Base-by-base conservation (phyloP, 495 filamentous ascomycete genomes). In the Wilcoxina mikolae region DNA sequence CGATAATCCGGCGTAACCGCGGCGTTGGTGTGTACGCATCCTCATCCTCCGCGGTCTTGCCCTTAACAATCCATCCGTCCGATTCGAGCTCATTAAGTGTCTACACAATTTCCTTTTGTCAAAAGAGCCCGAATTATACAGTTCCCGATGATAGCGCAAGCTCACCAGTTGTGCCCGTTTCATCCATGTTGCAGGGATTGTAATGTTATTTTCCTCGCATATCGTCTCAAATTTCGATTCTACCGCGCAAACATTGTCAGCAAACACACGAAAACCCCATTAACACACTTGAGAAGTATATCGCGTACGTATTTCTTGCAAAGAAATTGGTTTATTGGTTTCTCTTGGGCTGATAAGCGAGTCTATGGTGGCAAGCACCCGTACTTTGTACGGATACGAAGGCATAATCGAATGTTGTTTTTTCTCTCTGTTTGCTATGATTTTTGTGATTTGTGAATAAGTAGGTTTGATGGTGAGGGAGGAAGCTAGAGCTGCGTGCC, bases 331-430 rank as follows among this genome's bases (percentile, higher is more conserved):
- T 1, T 35, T 29, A 11, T 24, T 35, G 12, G 62, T 31, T 26
- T 31, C 45, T 50, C 54, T 60, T 17, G 58, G 55, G 28, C 43
- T 51, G 27, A 64, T 58, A 26, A 51, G 48, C 20, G 62, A 56
- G 39, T 66, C 63, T 22, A 66, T 33, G 26, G 63, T 63, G 17
- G 62, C 62, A 29, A 66, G 62, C 26, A 65, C 63, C 33, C 63
- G 63, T 22, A 58, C 59, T 38, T 31, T 65, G 54, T 66, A 66
- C 24, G 63, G 65, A 48, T 62, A 65, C 38, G 33, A 31, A 18
- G 59, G 63, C 59, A 59, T 65, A 25, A 38, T 39, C n/a, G 45
- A 46, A 27, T 29, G 46, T 11, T 49, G 24, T 15, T 15, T 27
- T 9, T 49, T 49, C 2, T 28, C 3, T 18, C 31, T 7, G 4